Evolutionary conservation across 2,329 filamentous ascomycete species (phyloP), one percentile per base, ranked within the genome.

Genomic region (Mycogone perniciosa): DNA sequence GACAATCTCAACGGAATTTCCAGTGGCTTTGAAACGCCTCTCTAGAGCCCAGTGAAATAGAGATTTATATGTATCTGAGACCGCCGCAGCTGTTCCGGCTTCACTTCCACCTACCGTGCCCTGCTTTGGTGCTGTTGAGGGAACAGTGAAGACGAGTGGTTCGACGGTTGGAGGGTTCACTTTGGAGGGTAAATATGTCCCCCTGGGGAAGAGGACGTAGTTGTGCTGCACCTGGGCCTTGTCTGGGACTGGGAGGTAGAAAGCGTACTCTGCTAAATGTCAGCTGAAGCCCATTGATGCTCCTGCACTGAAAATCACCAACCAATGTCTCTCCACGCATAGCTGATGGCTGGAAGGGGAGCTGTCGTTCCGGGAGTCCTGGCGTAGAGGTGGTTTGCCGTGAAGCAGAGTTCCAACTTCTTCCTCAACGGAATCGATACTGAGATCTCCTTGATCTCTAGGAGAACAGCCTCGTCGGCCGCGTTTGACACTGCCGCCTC

Each of bases 371-470:
- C 75, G 0, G 79, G 70, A 1, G 71, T 69, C 34, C 77, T 73
- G 10, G 80, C 81, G 55, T 84, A 85, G 33, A 85, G 60, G 56
- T 80, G 78, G 53, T 74, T 73, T 5, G 73, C 67, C 2, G 82
- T 86, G 55, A 86, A 78, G 64, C 79, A 82, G 7, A 86, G 64
- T 56, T 82, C 80, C 57, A 81, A 81, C 65, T 86, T 87, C 67
- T 86, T 87, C 55, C 84, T 74, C 67, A 83, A 80, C 0, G 84
- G 84, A 4, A 85, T 74, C 1, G 81, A 79, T n/a, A 86, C 73
- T 0, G 82, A 86, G 20, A 86, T 81, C 41, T 85, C 83, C 64
- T 82, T 83, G 53, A 86, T 72, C 56, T 79, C 78, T 13, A 85
- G 69, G 29, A 84, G 65, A 0, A 84, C 67, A 6, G 71, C 59